These are phyloP conservation scores for Porogramme epimiltina DNA, from an alignment of 1,284 basidiomycete species.

Conservation along the genomic window DNA sequence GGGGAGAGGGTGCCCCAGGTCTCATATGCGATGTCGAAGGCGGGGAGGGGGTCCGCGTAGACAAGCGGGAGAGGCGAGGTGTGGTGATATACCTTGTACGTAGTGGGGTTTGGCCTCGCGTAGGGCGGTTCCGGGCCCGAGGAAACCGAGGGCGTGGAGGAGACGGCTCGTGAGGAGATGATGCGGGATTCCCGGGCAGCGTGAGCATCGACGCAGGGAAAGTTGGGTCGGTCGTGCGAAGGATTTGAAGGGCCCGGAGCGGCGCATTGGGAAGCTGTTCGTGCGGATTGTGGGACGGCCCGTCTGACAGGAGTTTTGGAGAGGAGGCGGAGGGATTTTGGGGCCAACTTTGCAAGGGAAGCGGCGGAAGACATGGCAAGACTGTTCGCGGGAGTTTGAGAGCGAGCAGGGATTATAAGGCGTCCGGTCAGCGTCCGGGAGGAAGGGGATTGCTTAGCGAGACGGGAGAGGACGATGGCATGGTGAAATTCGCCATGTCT, in stretches of 20 bases:
- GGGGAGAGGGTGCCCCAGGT: constrained; percentile 93
- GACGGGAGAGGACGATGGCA: constrained; percentile 9
- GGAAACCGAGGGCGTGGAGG: constrained; percentile 28
- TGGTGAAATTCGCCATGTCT: constrained; percentile 5
- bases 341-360: constrained; percentile 20
- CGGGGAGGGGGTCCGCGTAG: constrained; percentile 74
- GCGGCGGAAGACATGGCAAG: constrained; percentile 8
- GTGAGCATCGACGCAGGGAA: constrained; percentile 80
- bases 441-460: constrained; percentile 5
- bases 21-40: constrained; percentile 93
- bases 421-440: not conserved
- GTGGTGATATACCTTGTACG: constrained; percentile 71
- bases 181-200: constrained; percentile 63
- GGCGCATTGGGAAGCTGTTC: constrained; percentile 30
- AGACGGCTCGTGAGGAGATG: constrained; percentile 25
- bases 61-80: constrained; percentile 66
- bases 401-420: too few species aligned
- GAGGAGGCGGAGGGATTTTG: constrained; percentile 21
- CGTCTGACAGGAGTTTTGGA: constrained; percentile 9
- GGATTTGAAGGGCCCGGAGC: constrained; percentile 20
- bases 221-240: constrained; percentile 43
- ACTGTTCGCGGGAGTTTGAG: not conserved
- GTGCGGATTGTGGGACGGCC: constrained; percentile 21
- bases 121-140: constrained; percentile 79
- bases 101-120: constrained; percentile 69